A percentile compares a stretch with the other conserved stretches of the same genome.
Conservation (phyloP, 345 rosid genomes). For the Eucalyptus tenuipes region DNA sequence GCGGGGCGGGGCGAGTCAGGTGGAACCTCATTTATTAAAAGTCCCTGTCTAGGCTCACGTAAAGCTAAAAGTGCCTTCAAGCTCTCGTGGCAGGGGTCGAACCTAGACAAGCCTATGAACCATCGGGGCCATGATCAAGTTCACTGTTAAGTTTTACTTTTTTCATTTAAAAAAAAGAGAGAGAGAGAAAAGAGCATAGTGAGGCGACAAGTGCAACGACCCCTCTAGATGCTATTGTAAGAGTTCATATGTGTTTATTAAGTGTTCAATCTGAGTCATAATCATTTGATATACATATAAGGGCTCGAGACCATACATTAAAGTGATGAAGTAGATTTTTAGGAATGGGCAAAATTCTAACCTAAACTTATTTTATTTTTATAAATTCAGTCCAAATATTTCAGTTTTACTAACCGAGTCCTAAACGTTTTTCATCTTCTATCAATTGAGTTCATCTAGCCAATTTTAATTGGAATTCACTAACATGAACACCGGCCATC, state of each 20-base stretch:
- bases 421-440: no score
- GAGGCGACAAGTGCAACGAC: accelerated
- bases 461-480: no score
- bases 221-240: neutral
- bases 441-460: accelerated
- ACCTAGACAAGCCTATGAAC: neutral
- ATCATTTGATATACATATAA: neutral
- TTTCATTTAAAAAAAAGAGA: no score
- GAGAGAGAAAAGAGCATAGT: neutral
- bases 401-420: no score
- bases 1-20: no score
- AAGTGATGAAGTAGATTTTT: neutral
- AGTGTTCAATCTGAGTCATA: neutral
- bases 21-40: neutral
- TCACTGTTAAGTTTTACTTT: neutral
- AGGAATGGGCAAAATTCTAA: no score
- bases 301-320: neutral
- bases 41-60: no score
- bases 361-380: no score
- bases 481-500: accelerated
- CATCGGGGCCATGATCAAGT: neutral
- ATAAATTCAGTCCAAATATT: no score
- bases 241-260: neutral
- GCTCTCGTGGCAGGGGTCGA: no score
- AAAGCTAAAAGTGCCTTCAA: neutral